phyloP scores from a whole-genome alignment of 176 grass and related monocot genomes.

The Bolboschoenus planiculmis region DNA sequence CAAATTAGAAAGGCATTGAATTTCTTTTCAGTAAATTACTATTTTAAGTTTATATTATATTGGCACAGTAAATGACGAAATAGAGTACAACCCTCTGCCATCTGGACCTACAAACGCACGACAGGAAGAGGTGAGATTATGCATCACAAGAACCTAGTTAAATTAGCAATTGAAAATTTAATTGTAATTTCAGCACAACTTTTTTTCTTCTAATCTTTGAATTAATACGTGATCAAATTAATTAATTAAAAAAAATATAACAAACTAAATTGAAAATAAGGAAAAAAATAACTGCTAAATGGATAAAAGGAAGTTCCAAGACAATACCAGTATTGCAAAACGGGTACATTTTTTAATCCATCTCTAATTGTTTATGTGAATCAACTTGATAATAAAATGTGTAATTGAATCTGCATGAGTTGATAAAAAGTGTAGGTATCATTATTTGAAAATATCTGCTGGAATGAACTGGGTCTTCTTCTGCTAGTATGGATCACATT shows the following conservation, averaged over 20 bases:
- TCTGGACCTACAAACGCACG: neutral
- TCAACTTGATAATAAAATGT: neutral
- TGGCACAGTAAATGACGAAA: conserved; percentile 32
- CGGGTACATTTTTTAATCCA: neutral
- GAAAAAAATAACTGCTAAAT: neutral
- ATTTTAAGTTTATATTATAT: no score
- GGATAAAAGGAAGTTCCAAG: neutral
- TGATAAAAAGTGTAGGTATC: conserved; percentile 30
- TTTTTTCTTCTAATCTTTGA: neutral
- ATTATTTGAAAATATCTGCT: conserved; percentile 55
- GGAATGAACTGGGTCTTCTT: conserved; percentile 72
- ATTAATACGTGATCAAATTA: neutral
- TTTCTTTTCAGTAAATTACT: neutral
- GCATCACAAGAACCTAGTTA: neutral
- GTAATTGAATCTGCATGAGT: neutral
- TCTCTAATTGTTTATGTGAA: neutral
- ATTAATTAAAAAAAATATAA: neutral
- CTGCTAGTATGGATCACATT: conserved; percentile 60
- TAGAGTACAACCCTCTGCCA: conserved; percentile 36
- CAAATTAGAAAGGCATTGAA: neutral
- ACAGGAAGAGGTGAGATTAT: neutral
- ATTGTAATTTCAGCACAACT: neutral
- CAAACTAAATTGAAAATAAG: neutral
- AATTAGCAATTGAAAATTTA: neutral
- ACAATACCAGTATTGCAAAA: neutral